Evolutionary conservation across 495 filamentous ascomycete species (phyloP), one percentile per base, ranked within the genome.

Genomic region (Xylaria cubensis): DNA sequence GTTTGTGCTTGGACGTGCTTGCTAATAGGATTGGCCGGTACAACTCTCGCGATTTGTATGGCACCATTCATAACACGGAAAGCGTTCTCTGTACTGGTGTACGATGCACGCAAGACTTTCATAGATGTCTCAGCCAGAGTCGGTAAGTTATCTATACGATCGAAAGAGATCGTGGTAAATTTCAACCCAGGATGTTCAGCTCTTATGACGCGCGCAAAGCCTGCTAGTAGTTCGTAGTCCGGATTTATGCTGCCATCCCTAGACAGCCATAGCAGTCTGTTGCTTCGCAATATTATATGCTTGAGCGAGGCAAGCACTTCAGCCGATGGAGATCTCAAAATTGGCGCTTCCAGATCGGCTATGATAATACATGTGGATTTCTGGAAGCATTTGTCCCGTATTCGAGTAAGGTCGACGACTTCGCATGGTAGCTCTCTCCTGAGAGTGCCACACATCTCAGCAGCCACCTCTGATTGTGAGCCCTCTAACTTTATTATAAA

Each of bases 241-340:
- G 82, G 81, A 36, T 24, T 72, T 2, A 15, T 26, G 21, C 21
- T 19, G 1, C 61, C 61, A 8, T 66, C 72, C 10, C 69, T 75
- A 51, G 79, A 80, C 36, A 83, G 73, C 82, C 82, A 84, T 12
- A 84, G 70, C 5, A 83, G 42, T 39, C 73, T 67, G 7, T 64
- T 69, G 26, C 75, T 72, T 46, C 70, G 71, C 0, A 77, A 21
- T 63, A 64, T 50, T 21, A 71, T 71, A 12, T 51, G 55, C 69
- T 65, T 59, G 34, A 71, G 53, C 10, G 69, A 63, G 7, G 26
- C 39, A 61, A 71, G 59, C 15, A 63, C 39, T 12, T 71, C 69
- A 19, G 36, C 34, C 13, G 69, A 50, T 42, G 59, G 26, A 26
- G 51, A 19, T 51, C 64, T 51, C 10, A 67, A 46, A 24, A 67